Percentiles rank a stretch among this genome's conserved stretches.
Evolutionary conservation across 441 rosid species (phyloP).

Genomic region (Sinapis alba): DNA sequence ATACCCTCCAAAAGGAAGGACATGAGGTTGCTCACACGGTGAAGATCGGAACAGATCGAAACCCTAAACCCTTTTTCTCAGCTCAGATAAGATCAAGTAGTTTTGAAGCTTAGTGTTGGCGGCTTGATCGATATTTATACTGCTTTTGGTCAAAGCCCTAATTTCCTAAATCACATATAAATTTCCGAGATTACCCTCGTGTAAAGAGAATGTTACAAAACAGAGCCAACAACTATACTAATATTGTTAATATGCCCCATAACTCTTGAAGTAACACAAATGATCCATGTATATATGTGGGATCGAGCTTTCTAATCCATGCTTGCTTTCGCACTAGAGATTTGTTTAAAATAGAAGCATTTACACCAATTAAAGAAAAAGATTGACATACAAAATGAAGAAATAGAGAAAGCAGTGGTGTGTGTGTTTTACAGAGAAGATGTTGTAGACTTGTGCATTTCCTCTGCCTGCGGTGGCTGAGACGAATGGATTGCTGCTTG

Average conservation of each 20-base stretch:
- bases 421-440: neutral
- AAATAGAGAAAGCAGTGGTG: neutral
- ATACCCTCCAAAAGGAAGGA: slow-evolving; percentile 8
- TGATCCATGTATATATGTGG: too few relatives aligned
- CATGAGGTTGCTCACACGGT: slow-evolving; percentile 42
- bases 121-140: neutral
- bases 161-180: neutral
- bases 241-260: neutral
- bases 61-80: slow-evolving; percentile 27
- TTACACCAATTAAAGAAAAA: too few relatives aligned
- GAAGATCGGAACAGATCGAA: neutral
- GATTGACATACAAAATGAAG: neutral
- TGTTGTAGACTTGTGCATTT: neutral
- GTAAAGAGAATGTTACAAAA: neutral
- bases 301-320: too few relatives aligned
- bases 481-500: neutral
- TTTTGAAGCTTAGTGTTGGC: neutral
- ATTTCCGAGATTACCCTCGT: slow-evolving; percentile 25
- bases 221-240: neutral
- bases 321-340: too few relatives aligned
- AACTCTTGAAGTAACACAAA: neutral
- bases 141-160: slow-evolving; percentile 18
- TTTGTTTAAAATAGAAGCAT: too few relatives aligned
- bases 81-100: slow-evolving; percentile 84
- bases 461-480: neutral